Evolutionary conservation across 805 yeast species (phyloP), one percentile per base, ranked within the genome.

Genomic region (Citeromyces matritensis): DNA sequence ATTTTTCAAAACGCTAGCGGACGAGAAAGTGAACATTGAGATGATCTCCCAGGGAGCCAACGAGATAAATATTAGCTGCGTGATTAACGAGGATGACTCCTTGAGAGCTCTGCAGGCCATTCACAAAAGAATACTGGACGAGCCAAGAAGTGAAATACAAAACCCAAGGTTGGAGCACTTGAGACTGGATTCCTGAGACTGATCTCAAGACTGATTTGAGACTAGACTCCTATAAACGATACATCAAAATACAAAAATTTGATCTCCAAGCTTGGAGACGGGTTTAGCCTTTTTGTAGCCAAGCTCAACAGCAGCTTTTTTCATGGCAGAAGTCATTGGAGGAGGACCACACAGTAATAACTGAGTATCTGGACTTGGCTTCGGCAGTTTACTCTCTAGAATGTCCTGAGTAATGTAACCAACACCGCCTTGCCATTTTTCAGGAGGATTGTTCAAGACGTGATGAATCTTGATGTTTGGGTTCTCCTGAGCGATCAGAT

Each of bases 31-130:
- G 49, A 91, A 91, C 57, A 84, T 91, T 43, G 98, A 91, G 56
- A 91, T 91, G 98, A 91, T 91, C 56, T 72, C 85, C 35, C 98
- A 91, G 65, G 98, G 98, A 45, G 95, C 97, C 12, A 88, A 88
- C 48, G 98, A 91, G 57, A 91, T 91, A 48, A 91, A 91, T 53
- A 91, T 91, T 33, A 81, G 94, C 23, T 93, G 96, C 40, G 98
- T 91, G 33, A 84, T 91, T 38, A 81, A 80, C 40, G 84, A 81
- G 41, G 58, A 60, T 34, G 91, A 91, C 47, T 75, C 93, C 9
- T 57, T 83, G 21, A 80, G 81, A 51, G 97, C 97, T 4, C 63
- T 91, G 41, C 74, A 74, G 48, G 78, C 85, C 4, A 73, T 91
- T 36, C 98, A 91, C 49, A 78, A 76, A 28, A 73, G 70, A 36